Evolutionary conservation across 2,329 filamentous ascomycete species (phyloP), one percentile per base, ranked within the genome.

Genomic region (Phialophora expanda): DNA sequence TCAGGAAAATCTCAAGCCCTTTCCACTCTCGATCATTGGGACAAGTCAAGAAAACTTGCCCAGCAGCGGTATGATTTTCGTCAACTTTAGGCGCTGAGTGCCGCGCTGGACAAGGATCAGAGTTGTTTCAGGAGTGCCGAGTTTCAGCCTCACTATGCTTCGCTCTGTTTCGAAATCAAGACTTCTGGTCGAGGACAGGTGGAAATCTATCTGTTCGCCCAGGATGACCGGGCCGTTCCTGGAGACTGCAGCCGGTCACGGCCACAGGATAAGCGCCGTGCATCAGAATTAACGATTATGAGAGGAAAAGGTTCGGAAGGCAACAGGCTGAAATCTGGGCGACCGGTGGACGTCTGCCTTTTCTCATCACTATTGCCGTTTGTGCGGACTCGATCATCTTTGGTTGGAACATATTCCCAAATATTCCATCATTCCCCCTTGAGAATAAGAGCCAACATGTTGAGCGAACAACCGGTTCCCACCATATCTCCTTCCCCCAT

Each of bases 281-380:
- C 44, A 48, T 1, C 44, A 48, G 44, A 48, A 9, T 48, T 1
- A 14, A n/a, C 17, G 20, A 7, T 4, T 2, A 48, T 22, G 30
- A 11, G 11, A 32, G 9, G 8, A n/a, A 48, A n/a, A n/a, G 44
- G 20, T 3, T n/a, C 44, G 44, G 44, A 48, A 48, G 44, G 44
- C 44, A 48, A 48, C 44, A 48, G 44, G 44, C 44, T 48, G 44
- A 48, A 22, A 48, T 48, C 20, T 48, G 14, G 20, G 44, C 44
- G 44, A 48, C 17, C 44, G 5, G 44, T 48, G 44, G 14, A 2
- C 44, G 44, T 20, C 44, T 48, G 17, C 17, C 44, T 48, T 48
- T 22, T 48, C 44, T 48, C 44, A 48, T 22, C 17, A 20, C 17
- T 22, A 20, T 32, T 14, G 1, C 44, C 20, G 20, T 48, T 20